Base-by-base conservation (phyloP, 176 grass and related monocot genomes). In the Zizania latifolia region DNA sequence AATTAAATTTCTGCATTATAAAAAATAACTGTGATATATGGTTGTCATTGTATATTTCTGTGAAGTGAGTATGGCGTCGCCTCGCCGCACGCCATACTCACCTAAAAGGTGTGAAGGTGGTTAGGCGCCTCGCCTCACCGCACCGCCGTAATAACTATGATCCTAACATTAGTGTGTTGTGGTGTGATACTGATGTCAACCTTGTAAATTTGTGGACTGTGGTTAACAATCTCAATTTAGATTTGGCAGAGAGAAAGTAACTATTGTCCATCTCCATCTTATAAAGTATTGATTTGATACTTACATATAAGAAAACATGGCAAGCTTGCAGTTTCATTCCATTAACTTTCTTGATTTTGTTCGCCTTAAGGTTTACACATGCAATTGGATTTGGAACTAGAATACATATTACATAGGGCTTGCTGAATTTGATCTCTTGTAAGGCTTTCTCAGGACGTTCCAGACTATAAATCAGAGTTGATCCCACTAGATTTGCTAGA, bases 401-500 rank as follows among this genome's bases (percentile, higher is more conserved):
- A 82, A 48, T 22, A 32, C 22, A 50, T 2, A 50, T 41, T 50
- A 76, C 1, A 19, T 65, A 45, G 66, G 17, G 22, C 26, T 23
- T 58, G 13, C 53, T 78, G 10, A 63, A 70, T 29, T 33, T 81
- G n/a, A 46, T 88, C 12, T 58, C 34, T 61, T 16, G 0, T 37
- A 4, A 71, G 58, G 45, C 56, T 71, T 88, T 34, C 38, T 58
- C 79, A 97, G 94, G 84, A 83, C 62, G 90, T 97, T 82, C 83
- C 81, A 67, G 88, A 97, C 69, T 97, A 97, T 72, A 84, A 83
- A 80, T 87, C 86, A 78, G 67, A 80, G 57, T 78, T 97, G 21
- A 58, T 75, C 29, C 74, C 86, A 78, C 74, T 81, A 61, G 86
- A 93, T 71, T 58, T 74, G 61, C 73, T 93, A 11, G 88, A 89